Conservation (phyloP, 768 basidiomycete species). For the Dioszegia crocea region DNA sequence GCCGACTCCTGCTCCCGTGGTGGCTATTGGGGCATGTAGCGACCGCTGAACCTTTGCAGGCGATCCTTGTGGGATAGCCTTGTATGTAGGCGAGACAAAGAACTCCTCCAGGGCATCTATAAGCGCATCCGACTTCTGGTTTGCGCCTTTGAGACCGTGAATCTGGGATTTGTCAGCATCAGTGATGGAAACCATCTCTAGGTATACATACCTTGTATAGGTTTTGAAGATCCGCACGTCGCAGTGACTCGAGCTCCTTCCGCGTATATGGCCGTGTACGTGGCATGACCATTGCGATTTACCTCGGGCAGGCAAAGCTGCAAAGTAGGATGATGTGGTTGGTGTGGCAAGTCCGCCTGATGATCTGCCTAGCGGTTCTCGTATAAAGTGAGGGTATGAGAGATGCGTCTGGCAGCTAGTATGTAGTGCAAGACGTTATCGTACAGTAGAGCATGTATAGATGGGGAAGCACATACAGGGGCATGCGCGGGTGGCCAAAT, state of each 20-base stretch:
- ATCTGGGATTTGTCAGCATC: constrained; percentile 19
- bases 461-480: no score
- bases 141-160: constrained; percentile 41
- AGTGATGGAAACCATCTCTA: not conserved
- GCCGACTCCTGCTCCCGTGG: no score
- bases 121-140: constrained; percentile 25
- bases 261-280: constrained; percentile 20
- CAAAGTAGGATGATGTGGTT: not conserved
- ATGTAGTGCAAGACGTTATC: no score
- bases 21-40: not conserved
- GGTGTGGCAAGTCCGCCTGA: not conserved
- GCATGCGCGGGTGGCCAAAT: no score
- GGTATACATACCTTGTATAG: constrained; percentile 30
- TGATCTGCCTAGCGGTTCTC: no score
- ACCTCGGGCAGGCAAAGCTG: not conserved
- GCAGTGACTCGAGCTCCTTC: constrained; percentile 27
- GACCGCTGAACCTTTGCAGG: not conserved
- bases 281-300: not conserved
- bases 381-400: no score
- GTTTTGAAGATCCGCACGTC: constrained; percentile 36
- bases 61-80: not conserved
- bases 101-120: constrained; percentile 25
- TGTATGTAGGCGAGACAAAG: constrained; percentile 27
- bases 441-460: no score
- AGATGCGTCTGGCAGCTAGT: no score